A percentile compares a stretch with the other conserved stretches of the same genome.
Conservation (phyloP, 371 early-diverging fungal genomes). For the Apophysomyces trapeziformis region DNA sequence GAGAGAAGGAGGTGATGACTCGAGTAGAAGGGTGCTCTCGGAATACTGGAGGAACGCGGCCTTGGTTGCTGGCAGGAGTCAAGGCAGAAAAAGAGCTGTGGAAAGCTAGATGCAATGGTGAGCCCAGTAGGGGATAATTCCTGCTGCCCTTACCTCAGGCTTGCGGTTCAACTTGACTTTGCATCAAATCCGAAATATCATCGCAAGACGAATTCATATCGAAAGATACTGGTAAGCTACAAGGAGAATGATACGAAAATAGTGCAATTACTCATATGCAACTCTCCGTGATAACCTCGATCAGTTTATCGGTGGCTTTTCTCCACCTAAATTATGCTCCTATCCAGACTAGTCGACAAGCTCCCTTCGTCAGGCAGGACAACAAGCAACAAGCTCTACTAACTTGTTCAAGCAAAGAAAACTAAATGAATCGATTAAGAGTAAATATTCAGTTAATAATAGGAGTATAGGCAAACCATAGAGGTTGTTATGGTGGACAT, state of each 20-base stretch:
- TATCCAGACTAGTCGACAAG: not conserved
- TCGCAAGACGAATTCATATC: conserved; percentile 22
- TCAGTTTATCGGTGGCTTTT: not conserved
- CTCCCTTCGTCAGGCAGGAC: too few species aligned
- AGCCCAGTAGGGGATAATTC: too few species aligned
- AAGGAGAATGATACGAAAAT: conserved; percentile 8
- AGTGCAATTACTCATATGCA: conserved; percentile 11
- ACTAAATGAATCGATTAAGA: too few species aligned
- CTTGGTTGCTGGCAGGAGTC: not conserved
- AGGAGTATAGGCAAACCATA: too few species aligned
- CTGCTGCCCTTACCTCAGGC: too few species aligned
- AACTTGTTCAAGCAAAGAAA: too few species aligned
- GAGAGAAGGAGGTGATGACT: not conserved
- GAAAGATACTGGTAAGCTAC: conserved; percentile 14
- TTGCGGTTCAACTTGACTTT: not conserved
- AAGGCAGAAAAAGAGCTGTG: not conserved
- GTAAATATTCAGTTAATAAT: too few species aligned
- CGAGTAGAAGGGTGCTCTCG: not conserved
- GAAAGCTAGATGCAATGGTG: not conserved
- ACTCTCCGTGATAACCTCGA: not conserved
- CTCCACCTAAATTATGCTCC: conserved; percentile 7
- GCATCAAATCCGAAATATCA: conserved; percentile 20
- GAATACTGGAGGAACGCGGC: not conserved
- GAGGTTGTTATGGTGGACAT: too few species aligned
- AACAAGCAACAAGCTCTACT: too few species aligned